Base-by-base conservation (phyloP, 441 rosid genomes). In the Euphorbia celastroides region DNA sequence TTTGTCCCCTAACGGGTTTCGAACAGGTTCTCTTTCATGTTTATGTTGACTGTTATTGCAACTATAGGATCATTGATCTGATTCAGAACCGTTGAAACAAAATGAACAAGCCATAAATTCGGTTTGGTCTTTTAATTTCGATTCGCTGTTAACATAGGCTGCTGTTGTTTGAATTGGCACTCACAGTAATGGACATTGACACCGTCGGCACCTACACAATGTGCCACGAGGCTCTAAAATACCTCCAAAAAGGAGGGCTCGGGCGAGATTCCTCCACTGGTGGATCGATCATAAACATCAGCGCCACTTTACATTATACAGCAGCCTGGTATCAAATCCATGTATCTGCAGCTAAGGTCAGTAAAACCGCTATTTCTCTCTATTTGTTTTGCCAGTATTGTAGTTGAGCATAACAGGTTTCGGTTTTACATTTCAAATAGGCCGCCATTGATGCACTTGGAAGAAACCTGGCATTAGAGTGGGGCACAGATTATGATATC, bases 291-390 rank as follows among this genome's bases (percentile, higher is more conserved):
- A 62, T 93, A 55, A 93, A 93, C 77, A 90, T 88, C 17, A 93
- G 96, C 62, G 98, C 98, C 46, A 87, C 98, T 58, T 74, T 88
- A 70, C 97, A 90, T 59, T 90, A 88, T 65, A 84, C 93, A 27
- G 94, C 98, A 68, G 25, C 92, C 46, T 90, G 96, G 97, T 93
- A 93, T 77, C 98, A 93, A 73, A 86, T 90, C 26, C 97, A 90
- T 67, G 98, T 93, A 3, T 84, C 98, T 68, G 96, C 98, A 14
- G 98, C 98, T 67, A 93, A 93, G 98, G 97, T 90, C 55, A 0
- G 73, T 67, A 2, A 3, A 16, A 7, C 27, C 32, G 19, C 2
- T 17, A 2, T 48, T 48, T 16, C 13, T 6, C 2, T 7, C 25
- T 66, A 14, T 22, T 26, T 48, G 17, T 48, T 48, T 0, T 48